A percentile compares a stretch with the other conserved stretches of the same genome.
Conservation (phyloP, 2,329 filamentous ascomycete genomes). For the Gremmenia infestans region DNA sequence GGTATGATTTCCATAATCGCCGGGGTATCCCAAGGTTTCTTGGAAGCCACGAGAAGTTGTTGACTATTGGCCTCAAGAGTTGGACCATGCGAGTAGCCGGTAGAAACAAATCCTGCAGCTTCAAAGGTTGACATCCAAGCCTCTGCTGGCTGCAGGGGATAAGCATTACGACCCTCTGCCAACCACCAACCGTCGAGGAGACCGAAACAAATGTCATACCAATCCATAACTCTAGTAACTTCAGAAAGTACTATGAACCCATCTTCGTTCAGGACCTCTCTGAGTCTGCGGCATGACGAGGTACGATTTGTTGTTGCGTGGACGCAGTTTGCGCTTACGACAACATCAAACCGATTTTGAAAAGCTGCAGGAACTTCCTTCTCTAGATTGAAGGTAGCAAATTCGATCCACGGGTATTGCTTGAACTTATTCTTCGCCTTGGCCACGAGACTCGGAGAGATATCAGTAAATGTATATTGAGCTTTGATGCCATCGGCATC, state of each 20-base stretch:
- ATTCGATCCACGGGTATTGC: constrained; percentile 18
- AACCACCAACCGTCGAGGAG: constrained; percentile 25
- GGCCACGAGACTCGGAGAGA: constrained; percentile 31
- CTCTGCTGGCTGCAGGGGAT: constrained; percentile 4
- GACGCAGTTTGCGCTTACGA: constrained; percentile 17
- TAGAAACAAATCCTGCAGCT: too few relatives aligned
- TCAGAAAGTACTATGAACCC: constrained; percentile 17
- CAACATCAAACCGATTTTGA: constrained; percentile 9
- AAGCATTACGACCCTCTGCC: constrained; percentile 12
- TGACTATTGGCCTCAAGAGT: too few relatives aligned
- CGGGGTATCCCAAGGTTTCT: too few relatives aligned
- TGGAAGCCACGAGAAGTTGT: too few relatives aligned
- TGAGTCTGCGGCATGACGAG: constrained; percentile 6
- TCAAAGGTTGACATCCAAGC: constrained; percentile 3
- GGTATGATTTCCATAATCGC: too few relatives aligned
- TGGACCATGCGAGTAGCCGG: too few relatives aligned
- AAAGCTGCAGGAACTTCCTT: constrained; percentile 5
- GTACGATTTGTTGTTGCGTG: constrained; percentile 15
- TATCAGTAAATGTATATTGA: constrained; percentile 40
- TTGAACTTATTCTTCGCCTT: constrained; percentile 19
- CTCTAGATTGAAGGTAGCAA: constrained; percentile 14
- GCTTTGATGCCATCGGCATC: constrained; percentile 20
- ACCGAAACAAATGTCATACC: constrained; percentile 23
- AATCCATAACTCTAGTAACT: constrained; percentile 15
- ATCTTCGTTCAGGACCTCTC: constrained; percentile 4